phyloP scores from a whole-genome alignment of 2,329 filamentous ascomycete genomes.

The Clonostachys solani region DNA sequence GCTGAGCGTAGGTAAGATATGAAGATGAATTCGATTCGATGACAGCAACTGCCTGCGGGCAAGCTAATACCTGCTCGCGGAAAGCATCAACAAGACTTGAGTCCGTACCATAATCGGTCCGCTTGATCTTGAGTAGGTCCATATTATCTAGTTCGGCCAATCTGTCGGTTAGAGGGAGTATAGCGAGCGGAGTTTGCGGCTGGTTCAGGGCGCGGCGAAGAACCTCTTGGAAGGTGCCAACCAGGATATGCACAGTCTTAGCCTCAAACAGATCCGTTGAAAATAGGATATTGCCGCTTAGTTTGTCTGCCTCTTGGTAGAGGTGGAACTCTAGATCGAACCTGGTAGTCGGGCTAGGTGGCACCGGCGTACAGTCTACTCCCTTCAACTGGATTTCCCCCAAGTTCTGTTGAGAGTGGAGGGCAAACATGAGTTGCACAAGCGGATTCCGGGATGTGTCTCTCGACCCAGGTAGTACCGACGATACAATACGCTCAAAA shows the following conservation, averaged over 20 bases:
- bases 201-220: conserved; percentile 5
- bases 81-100: conserved; percentile 7
- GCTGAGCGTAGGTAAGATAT: conserved; percentile 6
- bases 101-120: conserved; percentile 1
- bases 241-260: conserved; percentile 6
- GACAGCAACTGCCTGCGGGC: conserved; percentile 5
- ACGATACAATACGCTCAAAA: conserved; percentile 8
- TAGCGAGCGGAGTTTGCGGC: not conserved
- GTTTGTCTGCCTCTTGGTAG: conserved; percentile 4
- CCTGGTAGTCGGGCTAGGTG: not conserved
- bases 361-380: conserved; percentile 1
- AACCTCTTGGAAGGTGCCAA: conserved; percentile 8
- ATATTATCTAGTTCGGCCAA: not conserved
- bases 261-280: conserved; percentile 8
- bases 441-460: conserved; percentile 3
- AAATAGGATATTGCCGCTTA: conserved; percentile 5
- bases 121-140: not conserved
- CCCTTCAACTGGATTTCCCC: conserved; percentile 3
- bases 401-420: conserved; percentile 5
- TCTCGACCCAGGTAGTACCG: not conserved
- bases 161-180: not conserved
- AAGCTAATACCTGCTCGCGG: conserved; percentile 1
- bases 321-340: conserved; percentile 15
- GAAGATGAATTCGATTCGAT: conserved; percentile 1
- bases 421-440: conserved; percentile 5